Base-by-base conservation (phyloP, 495 filamentous ascomycete genomes). In the Penicillium silybi region DNA sequence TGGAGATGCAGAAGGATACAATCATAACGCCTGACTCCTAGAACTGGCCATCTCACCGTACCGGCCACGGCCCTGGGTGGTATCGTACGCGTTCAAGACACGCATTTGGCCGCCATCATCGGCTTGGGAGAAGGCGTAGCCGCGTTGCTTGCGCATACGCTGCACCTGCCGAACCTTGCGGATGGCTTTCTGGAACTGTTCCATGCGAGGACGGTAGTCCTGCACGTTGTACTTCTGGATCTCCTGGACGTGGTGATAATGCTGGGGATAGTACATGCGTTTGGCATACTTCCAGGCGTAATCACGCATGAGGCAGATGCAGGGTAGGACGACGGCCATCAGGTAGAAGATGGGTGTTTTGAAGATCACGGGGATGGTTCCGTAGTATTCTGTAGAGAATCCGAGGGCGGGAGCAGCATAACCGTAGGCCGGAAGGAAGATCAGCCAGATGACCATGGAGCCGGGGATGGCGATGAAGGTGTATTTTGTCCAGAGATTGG, bases 191-290 rank as follows among this genome's bases (percentile, higher is more conserved):
- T 99, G 93, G 82, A 99, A 99, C 71, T 99, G 93, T 69, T 99
- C 93, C 93, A 99, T 99, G 80, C 92, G 78, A 38, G 93, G 93
- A 54, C 95, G 80, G 68, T 99, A 99, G 74, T 99, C 95, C 70
- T 97, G 95, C 47, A 99, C 95, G 62, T 99, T 99, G 74, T 96
- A 99, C 71, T 99, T 99, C 70, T 99, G 95, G 57, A 99, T 99
- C 72, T 99, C 95, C 73, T 99, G 95, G 40, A 99, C 90, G 68
- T 99, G 95, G 61, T 99, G 95, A 63, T 99, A 99, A 27, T 89
- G 82, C 73, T 97, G 88, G 35, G 95, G 95, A 52, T 83, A 85
- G 74, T 97, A 97, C 88, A 99, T 95, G 35, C 95, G 85, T 75
- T 95, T 97, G 54, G 84, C 85, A 62, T 89, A 92, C 65, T 87